A percentile compares a stretch with the other conserved stretches of the same genome.
Evolutionary conservation across 1,139 yeast species (phyloP).

Genomic region (Geotrichum carabidarum): DNA sequence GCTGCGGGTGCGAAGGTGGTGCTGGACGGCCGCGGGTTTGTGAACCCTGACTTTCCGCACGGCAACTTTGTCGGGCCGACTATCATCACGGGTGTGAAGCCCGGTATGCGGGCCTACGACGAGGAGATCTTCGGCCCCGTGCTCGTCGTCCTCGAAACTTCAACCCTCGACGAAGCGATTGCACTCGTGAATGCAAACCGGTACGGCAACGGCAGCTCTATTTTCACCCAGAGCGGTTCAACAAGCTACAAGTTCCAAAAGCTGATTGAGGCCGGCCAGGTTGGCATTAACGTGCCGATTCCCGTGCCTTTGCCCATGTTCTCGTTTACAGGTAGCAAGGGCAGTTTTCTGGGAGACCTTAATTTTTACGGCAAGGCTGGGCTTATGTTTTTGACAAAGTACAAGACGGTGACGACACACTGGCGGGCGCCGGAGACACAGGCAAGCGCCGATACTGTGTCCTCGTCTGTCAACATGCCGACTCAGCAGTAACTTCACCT

Average conservation of each 20-base stretch:
- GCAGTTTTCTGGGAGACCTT: slow-evolving; percentile 71
- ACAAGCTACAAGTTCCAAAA: slow-evolving; percentile 66
- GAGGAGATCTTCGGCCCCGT: slow-evolving; percentile 79
- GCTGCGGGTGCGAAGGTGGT: slow-evolving; percentile 51
- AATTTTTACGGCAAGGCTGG: slow-evolving; percentile 79
- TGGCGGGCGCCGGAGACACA: slow-evolving; percentile 59
- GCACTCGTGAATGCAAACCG: slow-evolving; percentile 56
- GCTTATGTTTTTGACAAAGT: slow-evolving; percentile 64
- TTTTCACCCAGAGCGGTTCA: slow-evolving; percentile 66
- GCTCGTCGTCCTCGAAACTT: slow-evolving; percentile 56
- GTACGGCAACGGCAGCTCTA: slow-evolving; percentile 70
- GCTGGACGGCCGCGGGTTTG: slow-evolving; percentile 60
- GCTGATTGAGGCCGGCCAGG: slow-evolving; percentile 70
- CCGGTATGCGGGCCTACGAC: slow-evolving; percentile 67
- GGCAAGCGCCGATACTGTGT: slow-evolving; percentile 40
- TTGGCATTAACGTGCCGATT: slow-evolving; percentile 73
- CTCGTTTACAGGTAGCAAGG: slow-evolving; percentile 75
- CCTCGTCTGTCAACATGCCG: slow-evolving; percentile 51
- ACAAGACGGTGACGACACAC: slow-evolving; percentile 67
- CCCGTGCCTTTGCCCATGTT: slow-evolving; percentile 83
- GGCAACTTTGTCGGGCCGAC: slow-evolving; percentile 79
- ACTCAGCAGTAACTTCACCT: slow-evolving; percentile 23
- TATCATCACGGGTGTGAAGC: slow-evolving; percentile 55
- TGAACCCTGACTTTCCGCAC: slow-evolving; percentile 50
- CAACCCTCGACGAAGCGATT: slow-evolving; percentile 72